Base-by-base conservation (phyloP, 1,284 basidiomycete genomes). In the Tetrapyrgos nigripes region DNA sequence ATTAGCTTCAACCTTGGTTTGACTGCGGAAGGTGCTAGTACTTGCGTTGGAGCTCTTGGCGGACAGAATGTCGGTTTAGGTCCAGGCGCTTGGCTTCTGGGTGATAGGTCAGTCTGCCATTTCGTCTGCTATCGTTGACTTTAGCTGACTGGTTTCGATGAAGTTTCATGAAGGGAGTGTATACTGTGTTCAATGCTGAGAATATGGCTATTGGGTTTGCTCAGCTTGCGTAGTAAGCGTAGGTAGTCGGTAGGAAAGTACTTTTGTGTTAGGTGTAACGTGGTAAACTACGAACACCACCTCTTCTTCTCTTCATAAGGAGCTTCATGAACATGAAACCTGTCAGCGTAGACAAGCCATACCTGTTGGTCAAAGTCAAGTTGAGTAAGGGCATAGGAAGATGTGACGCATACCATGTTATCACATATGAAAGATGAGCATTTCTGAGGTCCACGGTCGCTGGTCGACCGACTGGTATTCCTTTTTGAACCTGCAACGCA, bases 341-440 rank as follows among this genome's bases (percentile, higher is more conserved):
- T 0, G 89, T 92, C 57, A 92, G 79, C 8, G 81, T 86, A 8
- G 89, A 92, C 10, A 92, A 74, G 1, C 87, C 82, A 75, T 87
- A 92, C 89, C 90, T 92, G 61, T 10, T 33, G 40, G 54, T 55
- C 19, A 51, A 49, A 28, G 44, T 47, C 29, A 59, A 53, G 28
- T 19, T 28, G 26, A 49, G 46, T 60, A 19, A 53, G 50, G 53
- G 59, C 37, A n/a, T 19, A 52, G 54, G 26, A 37, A 26, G 23
- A 4, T 27, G 50, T 60, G 27, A 65, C 81, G 50, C 37, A n/a
- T 67, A 96, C 97, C 97, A 99, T 11, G 97, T 99, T 19, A 92
- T 85, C 5, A 97, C 94, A 73, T 99, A 99, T 5, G 95, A 96
- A 9, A 94, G 83, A 79, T 99, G 97, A 57, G 95, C 89, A 74